Base-by-base conservation (phyloP, 2,329 filamentous ascomycete species). In the Diaporthe nobilis region DNA sequence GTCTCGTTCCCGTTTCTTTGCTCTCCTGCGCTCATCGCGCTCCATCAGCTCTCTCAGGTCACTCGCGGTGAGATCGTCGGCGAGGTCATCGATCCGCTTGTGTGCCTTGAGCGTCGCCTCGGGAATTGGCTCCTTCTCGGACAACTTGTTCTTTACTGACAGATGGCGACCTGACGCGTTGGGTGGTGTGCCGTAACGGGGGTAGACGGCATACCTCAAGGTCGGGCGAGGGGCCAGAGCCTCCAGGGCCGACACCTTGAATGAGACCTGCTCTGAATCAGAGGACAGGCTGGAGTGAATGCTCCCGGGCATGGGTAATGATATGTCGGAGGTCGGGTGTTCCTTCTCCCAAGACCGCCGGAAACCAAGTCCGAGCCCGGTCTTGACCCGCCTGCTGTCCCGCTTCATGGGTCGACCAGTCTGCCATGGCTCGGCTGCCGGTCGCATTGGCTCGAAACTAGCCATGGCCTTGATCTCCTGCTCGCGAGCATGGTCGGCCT, bases 21-120 rank as follows among this genome's bases (percentile, higher is more conserved):
- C 94, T 78, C 90, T 92, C 75, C 97, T 90, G 80, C 96, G 91
- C 78, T 93, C 90, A 81, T 99, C 97, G 76, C 97, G 89, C 80
- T 99, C 97, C 90, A 99, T 93, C 42, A 98, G 88, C 82, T 98
- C 94, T 75, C 96, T 91, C 53, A 99, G 84, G 79, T 95, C 96
- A 71, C 93, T 91, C 4, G 97, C 94, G 84, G 95, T 95, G 73
- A 99, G 88, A 76, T 94, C 93, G 81, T 98, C 94, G 31, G 95
- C 97, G 60, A 98, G 85, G 84, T 94, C 85, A 85, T 94, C 85
- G 82, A 94, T 84, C 80, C 91, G 85, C 84, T 93, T 92, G 79
- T 91, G 90, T 4, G 89, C 89, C 78, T 88, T 91, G 39, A 92
- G 81, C 0, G 86, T 88, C 51, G 91, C 92, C 77, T 94, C 91